These are phyloP conservation scores for Ophiostoma quercus DNA, from an alignment of 2,329 filamentous ascomycete genomes.

Conservation along the genomic window DNA sequence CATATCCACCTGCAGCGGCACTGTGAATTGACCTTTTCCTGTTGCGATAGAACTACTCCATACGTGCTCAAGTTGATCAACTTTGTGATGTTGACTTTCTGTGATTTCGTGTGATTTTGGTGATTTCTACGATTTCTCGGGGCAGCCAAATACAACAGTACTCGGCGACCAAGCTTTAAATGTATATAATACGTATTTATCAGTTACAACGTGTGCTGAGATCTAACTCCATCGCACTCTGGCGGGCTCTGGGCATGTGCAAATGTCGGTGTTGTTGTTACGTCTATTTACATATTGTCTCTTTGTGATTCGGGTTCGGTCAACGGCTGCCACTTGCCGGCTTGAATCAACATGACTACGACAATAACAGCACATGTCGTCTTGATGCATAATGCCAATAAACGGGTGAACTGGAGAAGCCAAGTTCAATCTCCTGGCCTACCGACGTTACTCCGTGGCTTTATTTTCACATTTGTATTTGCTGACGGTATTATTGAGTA, in stretches of 20 bases:
- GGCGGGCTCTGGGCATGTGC: neutral
- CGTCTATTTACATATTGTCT: neutral
- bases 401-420: neutral
- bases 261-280: neutral
- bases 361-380: neutral
- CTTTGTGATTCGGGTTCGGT: neutral
- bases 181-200: neutral
- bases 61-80: neutral
- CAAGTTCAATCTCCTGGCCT: conserved; percentile 8
- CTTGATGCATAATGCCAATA: neutral
- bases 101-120: too few species aligned
- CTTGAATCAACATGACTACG: neutral
- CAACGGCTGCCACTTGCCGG: neutral
- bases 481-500: neutral
- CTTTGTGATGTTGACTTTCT: neutral
- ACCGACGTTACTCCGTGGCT: neutral
- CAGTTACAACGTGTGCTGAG: neutral
- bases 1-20: neutral
- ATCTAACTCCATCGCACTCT: neutral
- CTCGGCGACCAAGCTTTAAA: neutral
- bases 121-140: neutral
- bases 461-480: neutral
- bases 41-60: neutral
- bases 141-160: neutral
- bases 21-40: neutral